A percentile compares a stretch with the other conserved stretches of the same genome.
Evolutionary conservation across 2,329 filamentous ascomycete species (phyloP).

Genomic region (Aureobasidium pullulans): DNA sequence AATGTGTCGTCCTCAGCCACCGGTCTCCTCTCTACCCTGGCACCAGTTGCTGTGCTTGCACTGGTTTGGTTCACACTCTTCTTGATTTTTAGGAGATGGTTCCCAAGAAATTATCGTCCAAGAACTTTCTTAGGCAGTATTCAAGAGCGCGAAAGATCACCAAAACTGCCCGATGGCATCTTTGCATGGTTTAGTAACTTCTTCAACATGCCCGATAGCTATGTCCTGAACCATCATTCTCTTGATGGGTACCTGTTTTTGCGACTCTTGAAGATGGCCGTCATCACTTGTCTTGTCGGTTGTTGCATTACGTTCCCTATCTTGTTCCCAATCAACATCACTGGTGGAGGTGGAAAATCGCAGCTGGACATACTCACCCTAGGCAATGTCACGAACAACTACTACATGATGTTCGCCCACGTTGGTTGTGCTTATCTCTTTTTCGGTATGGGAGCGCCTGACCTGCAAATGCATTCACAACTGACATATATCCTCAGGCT

Average conservation of each 20-base stretch:
- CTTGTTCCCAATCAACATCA: conserved; percentile 81
- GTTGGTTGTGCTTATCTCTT: conserved; percentile 74
- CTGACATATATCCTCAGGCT: conserved; percentile 37
- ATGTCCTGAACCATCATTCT: conserved; percentile 81
- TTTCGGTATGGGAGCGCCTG: conserved; percentile 47
- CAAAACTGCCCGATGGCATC: conserved; percentile 27
- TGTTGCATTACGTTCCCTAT: conserved; percentile 80
- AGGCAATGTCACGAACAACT: conserved; percentile 61
- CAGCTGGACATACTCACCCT: conserved; percentile 76
- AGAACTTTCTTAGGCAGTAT: conserved; percentile 40
- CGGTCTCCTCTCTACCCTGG: conserved; percentile 29
- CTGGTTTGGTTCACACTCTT: conserved; percentile 31
- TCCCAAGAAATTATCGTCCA: conserved; percentile 38
- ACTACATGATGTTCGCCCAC: conserved; percentile 71
- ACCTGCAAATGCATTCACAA: not conserved
- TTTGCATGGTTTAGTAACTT: conserved; percentile 41
- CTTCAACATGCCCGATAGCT: conserved; percentile 58
- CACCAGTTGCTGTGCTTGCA: conserved; percentile 28
- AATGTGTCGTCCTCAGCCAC: conserved; percentile 23
- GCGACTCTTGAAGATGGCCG: conserved; percentile 74
- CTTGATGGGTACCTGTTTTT: conserved; percentile 88
- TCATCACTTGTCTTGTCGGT: conserved; percentile 75
- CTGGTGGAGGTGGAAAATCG: conserved; percentile 56
- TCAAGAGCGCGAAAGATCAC: conserved; percentile 34
- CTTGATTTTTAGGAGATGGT: conserved; percentile 34